These are phyloP conservation scores for Talaromyces liani DNA, from an alignment of 495 filamentous ascomycete genomes.

Conservation along the genomic window DNA sequence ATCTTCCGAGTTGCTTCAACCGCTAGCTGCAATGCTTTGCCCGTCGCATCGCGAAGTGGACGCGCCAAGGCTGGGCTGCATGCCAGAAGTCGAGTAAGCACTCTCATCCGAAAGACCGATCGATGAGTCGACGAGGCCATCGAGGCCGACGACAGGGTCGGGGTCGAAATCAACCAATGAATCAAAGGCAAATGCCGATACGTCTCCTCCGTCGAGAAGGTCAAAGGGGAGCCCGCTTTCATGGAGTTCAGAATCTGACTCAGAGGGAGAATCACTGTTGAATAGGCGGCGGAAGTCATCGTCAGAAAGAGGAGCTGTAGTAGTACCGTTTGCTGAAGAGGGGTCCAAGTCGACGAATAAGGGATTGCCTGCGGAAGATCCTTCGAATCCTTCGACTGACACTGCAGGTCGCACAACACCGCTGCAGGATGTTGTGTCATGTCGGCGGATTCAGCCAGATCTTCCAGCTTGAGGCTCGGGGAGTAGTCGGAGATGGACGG, in stretches of 20 bases:
- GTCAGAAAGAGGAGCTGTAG: slow-evolving; percentile 54
- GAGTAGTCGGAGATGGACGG: slow-evolving; percentile 43
- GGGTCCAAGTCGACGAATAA: slow-evolving; percentile 39
- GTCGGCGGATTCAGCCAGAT: slow-evolving; percentile 67
- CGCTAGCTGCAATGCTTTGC: slow-evolving; percentile 69
- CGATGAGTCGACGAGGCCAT: slow-evolving; percentile 40
- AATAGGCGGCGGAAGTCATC: slow-evolving; percentile 61
- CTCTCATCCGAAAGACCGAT: slow-evolving; percentile 48
- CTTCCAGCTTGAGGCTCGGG: slow-evolving; percentile 40
- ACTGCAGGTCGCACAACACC: slow-evolving; percentile 99
- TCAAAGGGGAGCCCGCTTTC: slow-evolving; percentile 70
- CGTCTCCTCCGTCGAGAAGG: slow-evolving; percentile 46
- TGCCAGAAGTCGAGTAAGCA: slow-evolving; percentile 54
- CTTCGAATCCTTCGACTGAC: slow-evolving; percentile 76
- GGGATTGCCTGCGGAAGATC: slow-evolving; percentile 46
- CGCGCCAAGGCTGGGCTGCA: slow-evolving; percentile 90
- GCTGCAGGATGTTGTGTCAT: slow-evolving; percentile 99
- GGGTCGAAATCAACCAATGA: slow-evolving; percentile 75
- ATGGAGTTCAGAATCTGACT: slow-evolving; percentile 68
- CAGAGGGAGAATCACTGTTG: slow-evolving; percentile 61
- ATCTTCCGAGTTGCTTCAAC: slow-evolving; percentile 33
- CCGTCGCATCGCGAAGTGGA: slow-evolving; percentile 86
- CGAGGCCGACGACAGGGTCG: slow-evolving; percentile 36
- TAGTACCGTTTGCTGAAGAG: slow-evolving; percentile 23
- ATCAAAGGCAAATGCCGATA: slow-evolving; percentile 70